These are phyloP conservation scores for Boletus edulis DNA, from an alignment of 768 basidiomycete species.

Conservation along the genomic window DNA sequence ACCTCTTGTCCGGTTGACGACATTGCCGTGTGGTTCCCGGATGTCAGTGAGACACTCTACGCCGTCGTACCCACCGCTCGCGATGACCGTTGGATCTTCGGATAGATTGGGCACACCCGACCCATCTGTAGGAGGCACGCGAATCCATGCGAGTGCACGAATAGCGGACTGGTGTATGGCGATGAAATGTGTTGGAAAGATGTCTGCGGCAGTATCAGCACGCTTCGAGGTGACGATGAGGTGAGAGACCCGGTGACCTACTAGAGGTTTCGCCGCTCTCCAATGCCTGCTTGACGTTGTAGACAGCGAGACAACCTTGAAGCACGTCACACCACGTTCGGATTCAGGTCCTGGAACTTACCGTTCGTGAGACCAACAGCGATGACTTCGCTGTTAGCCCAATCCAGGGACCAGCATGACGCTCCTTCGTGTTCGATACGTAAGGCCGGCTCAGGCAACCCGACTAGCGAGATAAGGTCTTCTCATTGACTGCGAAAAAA, in stretches of 20 bases:
- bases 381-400: constrained; percentile 82
- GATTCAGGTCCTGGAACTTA: constrained; percentile 23
- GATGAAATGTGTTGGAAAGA: constrained; percentile 72
- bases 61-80: constrained; percentile 81
- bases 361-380: constrained; percentile 87
- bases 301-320: constrained; percentile 56
- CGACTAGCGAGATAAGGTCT: constrained; percentile 40
- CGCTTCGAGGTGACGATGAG: not conserved
- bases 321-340: not conserved
- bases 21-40: constrained; percentile 61
- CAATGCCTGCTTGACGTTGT: constrained; percentile 48
- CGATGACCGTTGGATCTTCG: constrained; percentile 68
- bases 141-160: constrained; percentile 73
- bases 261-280: constrained; percentile 31
- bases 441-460: constrained; percentile 59
- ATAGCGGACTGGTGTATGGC: constrained; percentile 78
- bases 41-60: constrained; percentile 74
- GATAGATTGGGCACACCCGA: constrained; percentile 45
- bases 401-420: constrained; percentile 79
- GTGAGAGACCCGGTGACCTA: constrained; percentile 14
- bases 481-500: not conserved
- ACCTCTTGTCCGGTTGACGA: constrained; percentile 81
- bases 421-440: constrained; percentile 76
- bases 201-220: constrained; percentile 16
- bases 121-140: constrained; percentile 53